A percentile compares a stretch with the other conserved stretches of the same genome.
These are phyloP conservation scores for Phytophthora litchii DNA, from an alignment of 352 stramenopile species.

Conservation along the genomic window DNA sequence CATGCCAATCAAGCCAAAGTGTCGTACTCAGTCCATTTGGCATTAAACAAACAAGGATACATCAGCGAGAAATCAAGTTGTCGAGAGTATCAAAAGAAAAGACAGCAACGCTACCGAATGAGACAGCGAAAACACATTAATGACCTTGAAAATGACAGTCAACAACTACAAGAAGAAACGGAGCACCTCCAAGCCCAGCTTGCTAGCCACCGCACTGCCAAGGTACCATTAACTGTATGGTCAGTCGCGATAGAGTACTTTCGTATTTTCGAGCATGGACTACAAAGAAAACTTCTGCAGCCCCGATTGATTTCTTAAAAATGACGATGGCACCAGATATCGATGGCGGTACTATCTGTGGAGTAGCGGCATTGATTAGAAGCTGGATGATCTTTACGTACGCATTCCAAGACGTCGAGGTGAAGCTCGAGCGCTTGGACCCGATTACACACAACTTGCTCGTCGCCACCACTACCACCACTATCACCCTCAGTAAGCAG, in stretches of 20 bases:
- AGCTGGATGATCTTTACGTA: not conserved
- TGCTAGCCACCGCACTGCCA: not conserved
- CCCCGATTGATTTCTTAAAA: not conserved
- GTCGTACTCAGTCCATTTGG: too few species aligned
- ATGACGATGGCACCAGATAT: not conserved
- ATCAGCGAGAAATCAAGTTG: too few species aligned
- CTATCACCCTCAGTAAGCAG: not conserved
- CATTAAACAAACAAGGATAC: too few species aligned
- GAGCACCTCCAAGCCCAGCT: not conserved
- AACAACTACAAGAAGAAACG: not conserved
- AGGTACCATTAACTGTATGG: not conserved
- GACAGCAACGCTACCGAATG: constrained; percentile 1
- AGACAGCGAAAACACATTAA: not conserved
- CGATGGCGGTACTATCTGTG: not conserved
- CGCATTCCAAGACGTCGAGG: not conserved
- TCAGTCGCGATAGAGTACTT: not conserved
- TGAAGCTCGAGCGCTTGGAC: not conserved
- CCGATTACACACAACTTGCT: not conserved
- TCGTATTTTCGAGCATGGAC: not conserved
- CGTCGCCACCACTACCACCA: constrained; percentile 1
- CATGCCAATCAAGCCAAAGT: too few species aligned
- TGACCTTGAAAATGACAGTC: not conserved
- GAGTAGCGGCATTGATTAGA: not conserved
- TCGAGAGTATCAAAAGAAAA: not conserved
- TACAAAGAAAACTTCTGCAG: not conserved